Conservation (phyloP, 2,329 filamentous ascomycete species). For the Berkeleyomyces rouxiae region DNA sequence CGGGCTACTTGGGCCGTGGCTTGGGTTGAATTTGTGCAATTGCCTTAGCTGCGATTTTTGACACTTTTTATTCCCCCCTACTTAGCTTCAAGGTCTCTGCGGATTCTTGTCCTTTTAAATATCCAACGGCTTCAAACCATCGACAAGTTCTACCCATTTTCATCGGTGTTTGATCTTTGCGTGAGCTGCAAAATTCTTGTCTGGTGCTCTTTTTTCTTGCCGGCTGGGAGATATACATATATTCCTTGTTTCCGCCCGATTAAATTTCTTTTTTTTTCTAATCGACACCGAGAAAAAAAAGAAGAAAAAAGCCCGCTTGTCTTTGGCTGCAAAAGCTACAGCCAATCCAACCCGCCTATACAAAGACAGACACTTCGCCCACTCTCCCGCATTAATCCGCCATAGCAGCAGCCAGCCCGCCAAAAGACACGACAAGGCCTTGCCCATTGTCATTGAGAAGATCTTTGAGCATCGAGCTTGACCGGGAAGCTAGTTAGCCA, state of each 20-base stretch:
- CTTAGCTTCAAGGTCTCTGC: background rate
- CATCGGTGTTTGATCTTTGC: background rate
- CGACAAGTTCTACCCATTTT: background rate
- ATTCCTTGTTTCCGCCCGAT: background rate
- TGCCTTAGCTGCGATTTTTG: background rate
- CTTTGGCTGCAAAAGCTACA: background rate
- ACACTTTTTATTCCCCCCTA: background rate
- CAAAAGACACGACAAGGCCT: background rate
- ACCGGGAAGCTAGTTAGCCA: background rate
- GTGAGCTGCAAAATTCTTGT: background rate
- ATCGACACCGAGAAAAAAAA: slow-evolving; percentile 2
- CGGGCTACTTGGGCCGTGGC: background rate
- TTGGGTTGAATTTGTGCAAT: background rate
- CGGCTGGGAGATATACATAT: background rate
- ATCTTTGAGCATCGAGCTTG: background rate
- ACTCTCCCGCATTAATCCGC: background rate
- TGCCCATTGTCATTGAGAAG: background rate
- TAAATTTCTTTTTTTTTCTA: background rate
- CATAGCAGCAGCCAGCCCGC: background rate
- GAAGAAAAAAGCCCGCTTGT: background rate
- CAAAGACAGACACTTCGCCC: background rate
- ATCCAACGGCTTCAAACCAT: background rate
- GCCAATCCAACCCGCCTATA: background rate
- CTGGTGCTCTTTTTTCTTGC: background rate
- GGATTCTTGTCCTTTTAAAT: background rate